phyloP scores from a whole-genome alignment of 345 rosid species.

The Gynandropsis gynandra region DNA sequence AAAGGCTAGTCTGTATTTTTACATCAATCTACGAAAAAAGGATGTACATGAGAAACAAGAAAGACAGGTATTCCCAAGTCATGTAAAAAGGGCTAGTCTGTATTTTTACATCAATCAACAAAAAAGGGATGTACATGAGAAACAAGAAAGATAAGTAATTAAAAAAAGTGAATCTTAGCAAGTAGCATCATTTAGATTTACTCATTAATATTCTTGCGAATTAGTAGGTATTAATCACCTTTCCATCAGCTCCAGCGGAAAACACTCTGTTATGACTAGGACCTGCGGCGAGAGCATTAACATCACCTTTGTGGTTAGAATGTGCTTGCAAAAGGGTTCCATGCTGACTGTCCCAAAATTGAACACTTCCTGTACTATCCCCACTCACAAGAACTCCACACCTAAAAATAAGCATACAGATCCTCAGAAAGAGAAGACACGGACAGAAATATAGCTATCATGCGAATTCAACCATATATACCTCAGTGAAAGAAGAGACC shows the following conservation, averaged over 20 bases:
- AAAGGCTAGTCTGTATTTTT: neutral
- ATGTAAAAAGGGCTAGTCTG: neutral
- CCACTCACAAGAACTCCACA: slow-evolving; percentile 83
- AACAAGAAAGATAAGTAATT: neutral
- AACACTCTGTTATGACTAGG: slow-evolving; percentile 86
- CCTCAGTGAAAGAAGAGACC: slow-evolving; percentile 90
- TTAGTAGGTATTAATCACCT: slow-evolving; percentile 39
- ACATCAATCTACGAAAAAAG: neutral
- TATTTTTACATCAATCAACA: neutral
- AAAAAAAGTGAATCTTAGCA: slow-evolving; percentile 1
- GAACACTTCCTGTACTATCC: slow-evolving; percentile 85
- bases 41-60: neutral
- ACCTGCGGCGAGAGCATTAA: slow-evolving; percentile 66
- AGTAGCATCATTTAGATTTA: neutral
- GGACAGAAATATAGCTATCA: neutral
- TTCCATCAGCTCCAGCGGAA: slow-evolving; percentile 94
- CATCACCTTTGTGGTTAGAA: slow-evolving; percentile 84
- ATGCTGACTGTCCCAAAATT: slow-evolving; percentile 81
- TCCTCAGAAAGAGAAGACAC: slow-evolving; percentile 16
- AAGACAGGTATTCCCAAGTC: neutral
- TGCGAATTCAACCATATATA: slow-evolving; percentile 16
- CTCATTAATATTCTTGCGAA: slow-evolving; percentile 5
- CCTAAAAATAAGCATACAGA: slow-evolving; percentile 33
- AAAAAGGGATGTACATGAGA: neutral
- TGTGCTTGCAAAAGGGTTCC: slow-evolving; percentile 84